phyloP scores from a whole-genome alignment of 139 green algal genomes.

The Coelastrella sp. region DNA sequence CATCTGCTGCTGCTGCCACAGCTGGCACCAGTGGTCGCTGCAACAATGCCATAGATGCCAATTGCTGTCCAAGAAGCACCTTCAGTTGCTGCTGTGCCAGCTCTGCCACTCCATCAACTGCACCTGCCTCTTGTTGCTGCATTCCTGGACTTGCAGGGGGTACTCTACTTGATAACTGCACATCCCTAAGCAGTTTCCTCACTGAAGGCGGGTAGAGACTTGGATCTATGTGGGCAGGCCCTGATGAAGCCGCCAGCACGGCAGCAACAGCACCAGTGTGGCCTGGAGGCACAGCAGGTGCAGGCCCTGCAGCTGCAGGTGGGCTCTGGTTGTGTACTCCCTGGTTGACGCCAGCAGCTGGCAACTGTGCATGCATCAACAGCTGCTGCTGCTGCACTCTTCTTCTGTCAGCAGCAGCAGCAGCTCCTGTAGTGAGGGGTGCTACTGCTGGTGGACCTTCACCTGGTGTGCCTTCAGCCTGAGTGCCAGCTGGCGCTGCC shows the following conservation, averaged over 20 bases:
- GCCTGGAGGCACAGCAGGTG: not conserved
- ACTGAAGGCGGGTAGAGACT: conserved; percentile 24
- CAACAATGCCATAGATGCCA: conserved; percentile 3
- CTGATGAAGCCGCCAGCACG: conserved; percentile 4
- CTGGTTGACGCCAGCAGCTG: not conserved
- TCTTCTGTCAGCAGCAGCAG: not conserved
- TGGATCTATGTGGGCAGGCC: conserved; percentile 2
- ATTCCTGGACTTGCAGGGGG: not conserved
- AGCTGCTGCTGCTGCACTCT: not conserved
- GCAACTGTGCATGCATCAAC: not conserved
- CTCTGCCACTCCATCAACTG: not conserved
- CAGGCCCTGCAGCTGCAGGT: not conserved
- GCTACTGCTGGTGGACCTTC: not conserved
- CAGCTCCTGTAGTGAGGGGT: not conserved
- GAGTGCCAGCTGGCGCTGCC: not conserved
- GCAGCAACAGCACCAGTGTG: not conserved
- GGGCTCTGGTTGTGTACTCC: too few species aligned
- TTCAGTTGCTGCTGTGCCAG: not conserved
- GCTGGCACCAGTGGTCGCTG: not conserved
- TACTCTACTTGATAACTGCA: not conserved
- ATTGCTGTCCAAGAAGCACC: conserved; percentile 14
- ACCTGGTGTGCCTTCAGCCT: not conserved
- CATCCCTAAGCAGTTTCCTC: conserved; percentile 6
- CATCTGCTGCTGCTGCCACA: not conserved
- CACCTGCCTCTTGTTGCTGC: not conserved